These are phyloP conservation scores for Linderniella brevidens DNA, from an alignment of 257 asterid genomes.

Conservation along the genomic window DNA sequence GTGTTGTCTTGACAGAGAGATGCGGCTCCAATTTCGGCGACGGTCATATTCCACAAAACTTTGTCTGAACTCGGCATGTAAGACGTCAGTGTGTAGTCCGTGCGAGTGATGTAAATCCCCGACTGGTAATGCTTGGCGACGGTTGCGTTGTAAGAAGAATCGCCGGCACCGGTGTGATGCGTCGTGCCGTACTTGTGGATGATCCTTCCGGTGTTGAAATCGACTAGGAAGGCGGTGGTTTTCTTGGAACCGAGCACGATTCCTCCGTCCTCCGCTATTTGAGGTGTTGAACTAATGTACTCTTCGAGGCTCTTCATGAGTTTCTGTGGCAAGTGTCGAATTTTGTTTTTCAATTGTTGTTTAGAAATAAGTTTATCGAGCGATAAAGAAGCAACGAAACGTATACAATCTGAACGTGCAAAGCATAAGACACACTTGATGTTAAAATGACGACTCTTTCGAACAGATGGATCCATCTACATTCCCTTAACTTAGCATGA, in stretches of 20 bases:
- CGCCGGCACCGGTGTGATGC: constrained; percentile 14
- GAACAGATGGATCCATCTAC: too few species aligned
- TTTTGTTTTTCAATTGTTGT: background rate
- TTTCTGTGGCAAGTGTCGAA: constrained; percentile 32
- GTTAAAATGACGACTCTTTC: too few species aligned
- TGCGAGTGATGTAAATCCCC: constrained; percentile 70
- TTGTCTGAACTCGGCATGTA: constrained; percentile 66
- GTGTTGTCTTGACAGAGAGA: constrained; percentile 49
- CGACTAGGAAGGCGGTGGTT: constrained; percentile 58
- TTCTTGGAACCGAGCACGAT: constrained; percentile 73
- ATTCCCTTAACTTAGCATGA: background rate
- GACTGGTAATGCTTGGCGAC: constrained; percentile 24
- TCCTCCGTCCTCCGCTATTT: constrained; percentile 87
- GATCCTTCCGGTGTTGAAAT: constrained; percentile 64
- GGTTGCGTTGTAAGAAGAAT: constrained; percentile 20
- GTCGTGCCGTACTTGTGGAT: constrained; percentile 32
- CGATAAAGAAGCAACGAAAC: background rate
- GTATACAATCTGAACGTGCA: background rate
- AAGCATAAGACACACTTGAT: too few species aligned
- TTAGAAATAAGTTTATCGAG: constrained; percentile 1
- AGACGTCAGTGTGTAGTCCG: constrained; percentile 70
- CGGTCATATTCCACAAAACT: constrained; percentile 78
- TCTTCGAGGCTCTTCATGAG: constrained; percentile 68
- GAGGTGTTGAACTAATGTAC: constrained; percentile 84
- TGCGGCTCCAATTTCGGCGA: constrained; percentile 85